phyloP scores from a whole-genome alignment of 306 rosid genomes.

The Rosa chinensis region DNA sequence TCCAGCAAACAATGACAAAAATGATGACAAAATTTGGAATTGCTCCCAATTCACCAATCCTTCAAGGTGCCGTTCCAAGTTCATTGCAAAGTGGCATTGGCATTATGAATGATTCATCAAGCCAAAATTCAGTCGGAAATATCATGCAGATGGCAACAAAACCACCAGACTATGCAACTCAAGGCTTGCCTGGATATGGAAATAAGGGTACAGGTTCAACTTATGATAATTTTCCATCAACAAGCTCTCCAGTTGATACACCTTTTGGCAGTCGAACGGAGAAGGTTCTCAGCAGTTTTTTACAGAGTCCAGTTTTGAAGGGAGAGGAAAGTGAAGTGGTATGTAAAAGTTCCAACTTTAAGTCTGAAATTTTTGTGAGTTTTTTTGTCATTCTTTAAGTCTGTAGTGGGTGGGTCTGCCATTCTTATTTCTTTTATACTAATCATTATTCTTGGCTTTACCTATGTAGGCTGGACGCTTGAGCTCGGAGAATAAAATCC shows the following conservation, averaged over 20 bases:
- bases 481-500: constrained; percentile 62
- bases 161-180: constrained; percentile 39
- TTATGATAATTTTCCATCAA: constrained; percentile 41
- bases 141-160: constrained; percentile 44
- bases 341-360: constrained; percentile 20
- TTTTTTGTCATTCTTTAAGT: not conserved
- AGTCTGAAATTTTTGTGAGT: not conserved
- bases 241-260: constrained; percentile 39
- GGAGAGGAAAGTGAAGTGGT: constrained; percentile 64
- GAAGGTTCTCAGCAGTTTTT: constrained; percentile 67
- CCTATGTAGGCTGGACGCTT: constrained; percentile 60
- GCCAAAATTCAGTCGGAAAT: constrained; percentile 50
- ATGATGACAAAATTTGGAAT: constrained; percentile 71
- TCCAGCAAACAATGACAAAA: constrained; percentile 65
- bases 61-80: constrained; percentile 54
- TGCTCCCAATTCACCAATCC: constrained; percentile 44
- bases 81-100: constrained; percentile 56
- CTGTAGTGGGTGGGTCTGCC: not conserved
- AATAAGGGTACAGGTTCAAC: constrained; percentile 37
- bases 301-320: constrained; percentile 73
- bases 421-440: constrained; percentile 15
- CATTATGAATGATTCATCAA: constrained; percentile 29
- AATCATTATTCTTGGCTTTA: constrained; percentile 24
- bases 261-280: constrained; percentile 65
- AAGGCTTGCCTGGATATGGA: constrained; percentile 45